Conservation (phyloP, 129 eudicot genomes). For the Centaurea solstitialis region DNA sequence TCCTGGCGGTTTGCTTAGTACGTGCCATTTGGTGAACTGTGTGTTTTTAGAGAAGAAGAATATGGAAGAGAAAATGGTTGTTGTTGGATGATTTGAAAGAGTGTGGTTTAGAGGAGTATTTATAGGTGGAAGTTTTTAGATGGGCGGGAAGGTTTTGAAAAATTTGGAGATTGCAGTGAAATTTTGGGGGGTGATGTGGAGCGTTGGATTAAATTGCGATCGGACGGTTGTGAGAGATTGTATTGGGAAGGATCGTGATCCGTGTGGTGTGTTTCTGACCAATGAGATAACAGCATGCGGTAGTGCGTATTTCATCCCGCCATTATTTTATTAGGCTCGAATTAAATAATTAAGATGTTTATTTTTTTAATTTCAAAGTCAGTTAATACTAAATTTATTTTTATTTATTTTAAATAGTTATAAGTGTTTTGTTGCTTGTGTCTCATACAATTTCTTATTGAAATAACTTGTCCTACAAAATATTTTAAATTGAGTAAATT, state of each 20-base stretch:
- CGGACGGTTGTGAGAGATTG: neutral
- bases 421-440: no score
- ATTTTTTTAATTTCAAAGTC: no score
- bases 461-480: no score
- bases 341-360: neutral
- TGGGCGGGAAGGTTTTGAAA: slow-evolving; percentile 24
- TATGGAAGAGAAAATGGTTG: no score
- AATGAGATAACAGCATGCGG: neutral
- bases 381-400: no score
- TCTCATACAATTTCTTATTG: no score
- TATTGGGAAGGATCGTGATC: neutral
- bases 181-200: neutral
- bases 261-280: neutral
- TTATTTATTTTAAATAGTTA: no score
- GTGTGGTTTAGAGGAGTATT: neutral
- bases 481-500: no score
- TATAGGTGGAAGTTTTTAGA: neutral
- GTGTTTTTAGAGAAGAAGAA: neutral
- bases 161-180: neutral
- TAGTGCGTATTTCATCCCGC: neutral
- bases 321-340: neutral
- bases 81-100: neutral
- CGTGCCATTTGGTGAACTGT: slow-evolving; percentile 34
- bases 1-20: slow-evolving; percentile 60
- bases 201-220: slow-evolving; percentile 20